A percentile compares a stretch with the other conserved stretches of the same genome.
Evolutionary conservation across 2,329 filamentous ascomycete genomes (phyloP).

Genomic region (Fusarium ambrosium): DNA sequence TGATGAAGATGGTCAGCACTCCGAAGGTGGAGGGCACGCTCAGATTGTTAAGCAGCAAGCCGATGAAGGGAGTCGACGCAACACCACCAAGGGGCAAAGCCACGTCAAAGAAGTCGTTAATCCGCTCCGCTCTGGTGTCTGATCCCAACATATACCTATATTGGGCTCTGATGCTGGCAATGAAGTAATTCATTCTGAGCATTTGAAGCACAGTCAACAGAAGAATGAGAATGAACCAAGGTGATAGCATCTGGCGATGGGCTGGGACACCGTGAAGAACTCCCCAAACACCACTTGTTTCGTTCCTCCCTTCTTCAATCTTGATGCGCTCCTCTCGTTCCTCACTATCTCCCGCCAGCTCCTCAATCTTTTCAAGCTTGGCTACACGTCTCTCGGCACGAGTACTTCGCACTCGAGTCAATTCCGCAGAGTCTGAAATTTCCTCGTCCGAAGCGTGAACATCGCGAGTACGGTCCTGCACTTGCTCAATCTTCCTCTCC

Average conservation of each 20-base stretch:
- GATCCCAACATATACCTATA: slow-evolving; percentile 77
- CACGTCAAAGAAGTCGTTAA: slow-evolving; percentile 60
- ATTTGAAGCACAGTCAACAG: slow-evolving; percentile 72
- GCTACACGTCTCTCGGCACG: slow-evolving; percentile 66
- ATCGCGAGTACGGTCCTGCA: slow-evolving; percentile 54
- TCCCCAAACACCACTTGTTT: slow-evolving; percentile 77
- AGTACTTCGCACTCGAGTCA: slow-evolving; percentile 57
- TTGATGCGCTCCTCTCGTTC: slow-evolving; percentile 68
- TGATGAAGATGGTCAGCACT: slow-evolving; percentile 71
- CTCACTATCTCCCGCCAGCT: slow-evolving; percentile 70
- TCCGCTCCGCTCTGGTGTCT: slow-evolving; percentile 51
- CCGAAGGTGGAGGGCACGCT: slow-evolving; percentile 72
- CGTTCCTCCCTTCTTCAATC: slow-evolving; percentile 70
- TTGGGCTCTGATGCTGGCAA: slow-evolving; percentile 77
- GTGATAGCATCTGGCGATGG: slow-evolving; percentile 73
- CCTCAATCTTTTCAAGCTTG: slow-evolving; percentile 73
- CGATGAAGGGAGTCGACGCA: slow-evolving; percentile 78
- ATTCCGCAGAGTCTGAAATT: slow-evolving; percentile 60
- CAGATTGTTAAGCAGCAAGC: slow-evolving; percentile 75
- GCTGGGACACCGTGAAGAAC: slow-evolving; percentile 76
- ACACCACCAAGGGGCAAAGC: slow-evolving; percentile 78
- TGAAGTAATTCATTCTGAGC: slow-evolving; percentile 78
- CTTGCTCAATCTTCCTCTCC: slow-evolving; percentile 56
- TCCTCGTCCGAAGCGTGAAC: slow-evolving; percentile 69
- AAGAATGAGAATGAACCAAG: slow-evolving; percentile 80